phyloP scores from a whole-genome alignment of 2,329 filamentous ascomycete species.

The Diaporthe sp. region DNA sequence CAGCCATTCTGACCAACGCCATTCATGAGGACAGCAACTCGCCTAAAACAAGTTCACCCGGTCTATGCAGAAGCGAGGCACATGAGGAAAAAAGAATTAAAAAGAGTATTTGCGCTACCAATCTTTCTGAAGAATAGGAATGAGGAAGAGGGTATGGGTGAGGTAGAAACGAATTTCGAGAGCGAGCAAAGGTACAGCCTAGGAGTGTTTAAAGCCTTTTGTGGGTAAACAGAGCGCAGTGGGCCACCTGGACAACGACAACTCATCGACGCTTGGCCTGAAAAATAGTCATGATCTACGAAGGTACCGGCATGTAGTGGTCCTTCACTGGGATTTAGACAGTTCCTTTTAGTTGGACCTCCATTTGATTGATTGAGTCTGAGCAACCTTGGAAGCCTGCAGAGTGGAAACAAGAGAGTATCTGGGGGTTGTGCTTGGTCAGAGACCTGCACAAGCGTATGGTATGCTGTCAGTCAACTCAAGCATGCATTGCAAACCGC shows the following conservation, averaged over 20 bases:
- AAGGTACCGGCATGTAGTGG: too few relatives aligned
- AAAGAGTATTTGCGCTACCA: not conserved
- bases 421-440: too few relatives aligned
- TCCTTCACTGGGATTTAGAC: too few relatives aligned
- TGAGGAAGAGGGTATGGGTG: not conserved
- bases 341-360: too few relatives aligned
- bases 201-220: not conserved
- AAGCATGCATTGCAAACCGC: too few relatives aligned
- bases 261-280: not conserved
- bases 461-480: too few relatives aligned
- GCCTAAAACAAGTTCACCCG: not conserved
- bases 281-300: not conserved
- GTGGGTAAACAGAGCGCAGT: not conserved
- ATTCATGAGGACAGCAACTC: not conserved
- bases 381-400: not conserved
- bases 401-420: not conserved
- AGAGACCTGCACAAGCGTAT: too few relatives aligned
- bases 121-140: not conserved
- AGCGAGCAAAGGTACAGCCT: not conserved
- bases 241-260: not conserved
- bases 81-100: not conserved
- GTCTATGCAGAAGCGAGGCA: not conserved
- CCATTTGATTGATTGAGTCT: not conserved
- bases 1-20: not conserved
- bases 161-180: not conserved